These are phyloP conservation scores for Strigomonas culicis DNA, from an alignment of 208 protist genomes.

Conservation along the genomic window DNA sequence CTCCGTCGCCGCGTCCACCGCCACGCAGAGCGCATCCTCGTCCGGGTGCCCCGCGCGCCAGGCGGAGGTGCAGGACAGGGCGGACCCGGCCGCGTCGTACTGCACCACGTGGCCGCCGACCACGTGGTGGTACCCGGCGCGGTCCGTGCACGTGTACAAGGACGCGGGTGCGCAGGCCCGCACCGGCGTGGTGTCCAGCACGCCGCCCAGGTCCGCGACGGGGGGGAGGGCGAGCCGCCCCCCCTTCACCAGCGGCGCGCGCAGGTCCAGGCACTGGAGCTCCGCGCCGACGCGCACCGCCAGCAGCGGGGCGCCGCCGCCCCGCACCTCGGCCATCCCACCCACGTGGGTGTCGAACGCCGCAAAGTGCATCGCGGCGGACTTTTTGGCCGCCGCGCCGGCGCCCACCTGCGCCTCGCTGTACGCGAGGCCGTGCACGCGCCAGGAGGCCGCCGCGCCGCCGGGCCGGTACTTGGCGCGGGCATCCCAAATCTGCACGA, in stretches of 20 bases:
- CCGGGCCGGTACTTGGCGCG: conserved; percentile 68
- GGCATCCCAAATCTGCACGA: conserved; percentile 73
- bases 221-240: conserved; percentile 11
- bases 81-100: conserved; percentile 16
- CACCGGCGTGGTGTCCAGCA: conserved; percentile 43
- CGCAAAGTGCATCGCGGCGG: conserved; percentile 10
- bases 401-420: not conserved
- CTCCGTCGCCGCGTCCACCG: conserved; percentile 28
- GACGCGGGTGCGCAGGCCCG: conserved; percentile 8
- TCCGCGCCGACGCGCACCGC: conserved; percentile 35
- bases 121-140: conserved; percentile 34
- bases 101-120: conserved; percentile 67
- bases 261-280: conserved; percentile 53
- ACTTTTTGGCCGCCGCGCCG: not conserved
- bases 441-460: conserved; percentile 29
- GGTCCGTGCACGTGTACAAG: conserved; percentile 55
- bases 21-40: conserved; percentile 64
- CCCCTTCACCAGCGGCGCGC: conserved; percentile 7
- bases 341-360: conserved; percentile 61
- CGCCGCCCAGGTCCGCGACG: conserved; percentile 26
- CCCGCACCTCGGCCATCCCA: conserved; percentile 46
- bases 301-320: conserved; percentile 20
- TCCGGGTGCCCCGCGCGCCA: conserved; percentile 39
- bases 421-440: conserved; percentile 29
- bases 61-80: conserved; percentile 1